These are phyloP conservation scores for Opeltia flavorubescens DNA, from an alignment of 495 filamentous ascomycete species.

Conservation along the genomic window DNA sequence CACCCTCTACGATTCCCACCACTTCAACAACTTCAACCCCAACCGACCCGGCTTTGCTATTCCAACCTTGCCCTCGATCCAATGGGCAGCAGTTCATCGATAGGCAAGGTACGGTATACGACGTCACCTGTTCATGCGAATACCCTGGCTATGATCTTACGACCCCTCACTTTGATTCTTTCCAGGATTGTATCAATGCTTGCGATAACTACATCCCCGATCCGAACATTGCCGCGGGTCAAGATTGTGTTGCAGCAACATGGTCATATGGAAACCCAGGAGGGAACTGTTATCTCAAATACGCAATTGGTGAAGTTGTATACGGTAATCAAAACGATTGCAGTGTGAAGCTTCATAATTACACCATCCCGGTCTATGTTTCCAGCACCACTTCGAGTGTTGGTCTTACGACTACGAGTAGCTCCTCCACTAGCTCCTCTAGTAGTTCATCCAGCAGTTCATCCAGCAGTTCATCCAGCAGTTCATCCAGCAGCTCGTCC, in stretches of 20 bases:
- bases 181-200: constrained; percentile 2
- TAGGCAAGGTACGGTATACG: background rate
- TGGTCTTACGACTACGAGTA: too few relatives aligned
- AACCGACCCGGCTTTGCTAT: background rate
- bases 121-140: background rate
- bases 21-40: background rate
- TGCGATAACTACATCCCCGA: background rate
- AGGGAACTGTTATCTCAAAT: constrained; percentile 8
- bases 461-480: background rate
- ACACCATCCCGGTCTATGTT: background rate
- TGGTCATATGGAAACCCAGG: constrained; percentile 1
- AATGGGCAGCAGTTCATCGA: background rate
- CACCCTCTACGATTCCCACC: background rate
- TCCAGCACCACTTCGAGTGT: background rate
- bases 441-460: background rate
- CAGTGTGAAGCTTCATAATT: background rate
- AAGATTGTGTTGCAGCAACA: background rate
- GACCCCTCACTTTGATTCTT: constrained; percentile 1
- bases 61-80: background rate
- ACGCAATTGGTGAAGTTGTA: background rate
- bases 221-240: background rate
- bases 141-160: constrained; percentile 4
- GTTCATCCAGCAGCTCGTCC: background rate
- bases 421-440: background rate
- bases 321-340: background rate